phyloP scores from a whole-genome alignment of 2,329 filamentous ascomycete species.

The Aspergillus puulaauensis region DNA sequence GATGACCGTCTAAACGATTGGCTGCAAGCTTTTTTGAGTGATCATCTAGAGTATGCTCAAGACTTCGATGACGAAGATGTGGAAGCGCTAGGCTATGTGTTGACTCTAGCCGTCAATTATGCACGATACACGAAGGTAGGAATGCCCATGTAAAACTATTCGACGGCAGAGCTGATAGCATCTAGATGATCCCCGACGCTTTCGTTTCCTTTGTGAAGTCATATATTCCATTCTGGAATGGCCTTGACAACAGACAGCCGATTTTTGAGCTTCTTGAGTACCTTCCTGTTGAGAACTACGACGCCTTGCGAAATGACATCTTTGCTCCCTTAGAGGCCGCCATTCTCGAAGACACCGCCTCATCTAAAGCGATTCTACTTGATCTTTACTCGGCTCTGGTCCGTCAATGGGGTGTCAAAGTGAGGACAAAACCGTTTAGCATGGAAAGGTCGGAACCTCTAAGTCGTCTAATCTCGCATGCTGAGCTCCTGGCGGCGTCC shows the following conservation, averaged over 20 bases:
- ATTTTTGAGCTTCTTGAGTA: constrained; percentile 37
- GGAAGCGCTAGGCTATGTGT: constrained; percentile 36
- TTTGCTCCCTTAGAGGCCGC: constrained; percentile 42
- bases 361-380: constrained; percentile 62
- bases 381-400: constrained; percentile 68
- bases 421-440: constrained; percentile 28
- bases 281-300: constrained; percentile 29
- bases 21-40: constrained; percentile 40
- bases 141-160: neutral
- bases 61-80: constrained; percentile 49
- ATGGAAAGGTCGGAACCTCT: constrained; percentile 30
- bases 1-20: constrained; percentile 37
- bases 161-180: constrained; percentile 4
- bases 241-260: constrained; percentile 51
- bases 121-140: constrained; percentile 39
- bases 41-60: constrained; percentile 33
- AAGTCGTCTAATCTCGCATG: constrained; percentile 53
- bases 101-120: constrained; percentile 35
- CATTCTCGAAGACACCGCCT: constrained; percentile 35
- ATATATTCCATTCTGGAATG: constrained; percentile 64
- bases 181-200: constrained; percentile 33
- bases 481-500: constrained; percentile 55
- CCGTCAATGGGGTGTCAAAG: constrained; percentile 49
- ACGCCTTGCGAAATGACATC: constrained; percentile 37
- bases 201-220: constrained; percentile 41